These are phyloP conservation scores for Ustilago sp. DNA, from an alignment of 1,284 basidiomycete species.

Conservation along the genomic window DNA sequence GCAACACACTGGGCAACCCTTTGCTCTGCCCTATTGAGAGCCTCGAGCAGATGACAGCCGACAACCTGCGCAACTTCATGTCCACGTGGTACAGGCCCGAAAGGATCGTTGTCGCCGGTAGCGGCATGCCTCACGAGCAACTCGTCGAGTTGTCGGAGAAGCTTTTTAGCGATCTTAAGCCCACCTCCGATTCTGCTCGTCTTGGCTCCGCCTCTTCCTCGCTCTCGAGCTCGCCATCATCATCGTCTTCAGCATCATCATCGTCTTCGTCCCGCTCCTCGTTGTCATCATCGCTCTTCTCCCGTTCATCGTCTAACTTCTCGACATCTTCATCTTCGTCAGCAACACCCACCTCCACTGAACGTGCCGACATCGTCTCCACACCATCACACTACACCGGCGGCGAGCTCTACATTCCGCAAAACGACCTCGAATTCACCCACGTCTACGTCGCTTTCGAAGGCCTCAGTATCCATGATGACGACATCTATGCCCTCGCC, in stretches of 20 bases:
- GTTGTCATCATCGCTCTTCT: slow-evolving; percentile 71
- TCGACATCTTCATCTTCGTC: slow-evolving; percentile 57
- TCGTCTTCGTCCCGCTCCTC: slow-evolving; percentile 73
- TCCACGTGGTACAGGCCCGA: slow-evolving; percentile 90
- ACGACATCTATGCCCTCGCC: slow-evolving; percentile 93
- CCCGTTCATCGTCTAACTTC: slow-evolving; percentile 70
- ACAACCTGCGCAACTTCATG: slow-evolving; percentile 78
- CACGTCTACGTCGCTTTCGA: slow-evolving; percentile 95
- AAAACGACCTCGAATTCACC: slow-evolving; percentile 81
- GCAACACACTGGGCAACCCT: slow-evolving; percentile 86
- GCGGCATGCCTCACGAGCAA: slow-evolving; percentile 89
- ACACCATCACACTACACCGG: slow-evolving; percentile 82
- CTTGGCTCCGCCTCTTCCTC: slow-evolving; percentile 22
- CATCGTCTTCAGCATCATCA: slow-evolving; percentile 39
- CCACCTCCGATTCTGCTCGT: slow-evolving; percentile 15
- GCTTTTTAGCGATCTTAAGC: slow-evolving; percentile 78
- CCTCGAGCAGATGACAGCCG: slow-evolving; percentile 78
- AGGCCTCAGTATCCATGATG: slow-evolving; percentile 89
- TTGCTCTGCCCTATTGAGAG: slow-evolving; percentile 88
- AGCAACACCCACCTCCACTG: slow-evolving; percentile 39
- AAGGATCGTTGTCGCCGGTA: slow-evolving; percentile 91
- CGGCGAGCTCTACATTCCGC: slow-evolving; percentile 78
- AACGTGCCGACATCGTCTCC: slow-evolving; percentile 64
- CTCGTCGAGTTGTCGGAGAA: slow-evolving; percentile 86
- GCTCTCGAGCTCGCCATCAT: slow-evolving; percentile 30